phyloP scores from a whole-genome alignment of 2,329 filamentous ascomycete genomes.

The Colletotrichum lupini region DNA sequence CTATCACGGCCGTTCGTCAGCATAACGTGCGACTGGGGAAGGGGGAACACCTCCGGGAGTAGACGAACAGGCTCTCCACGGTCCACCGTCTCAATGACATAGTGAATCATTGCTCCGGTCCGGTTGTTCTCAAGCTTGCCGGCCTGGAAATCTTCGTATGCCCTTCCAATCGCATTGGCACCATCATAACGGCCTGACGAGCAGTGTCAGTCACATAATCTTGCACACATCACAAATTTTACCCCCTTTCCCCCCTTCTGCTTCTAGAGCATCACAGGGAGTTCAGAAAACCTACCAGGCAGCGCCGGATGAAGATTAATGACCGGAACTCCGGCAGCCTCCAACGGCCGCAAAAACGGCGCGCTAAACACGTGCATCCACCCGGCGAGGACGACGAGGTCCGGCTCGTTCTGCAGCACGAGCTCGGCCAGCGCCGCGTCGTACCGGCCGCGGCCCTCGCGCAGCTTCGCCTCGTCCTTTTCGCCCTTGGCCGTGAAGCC shows the following conservation, averaged over 20 bases:
- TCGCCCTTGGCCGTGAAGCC: constrained; percentile 71
- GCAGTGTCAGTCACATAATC: not conserved
- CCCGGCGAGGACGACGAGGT: constrained; percentile 83
- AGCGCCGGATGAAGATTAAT: constrained; percentile 88
- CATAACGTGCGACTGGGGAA: not conserved
- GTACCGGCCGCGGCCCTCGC: constrained; percentile 73
- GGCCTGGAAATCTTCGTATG: constrained; percentile 76
- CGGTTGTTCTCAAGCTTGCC: constrained; percentile 72
- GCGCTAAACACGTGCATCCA: constrained; percentile 87
- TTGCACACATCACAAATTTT: not conserved
- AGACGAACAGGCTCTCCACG: constrained; percentile 68
- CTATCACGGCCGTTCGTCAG: not conserved
- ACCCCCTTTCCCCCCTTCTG: not conserved
- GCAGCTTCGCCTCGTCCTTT: constrained; percentile 64
- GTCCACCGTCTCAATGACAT: constrained; percentile 85
- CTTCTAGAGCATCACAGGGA: no score
- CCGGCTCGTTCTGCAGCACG: constrained; percentile 73
- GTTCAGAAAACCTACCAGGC: constrained; percentile 56
- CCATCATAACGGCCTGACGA: constrained; percentile 78
- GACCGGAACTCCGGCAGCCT: constrained; percentile 70
- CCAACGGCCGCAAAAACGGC: constrained; percentile 76
- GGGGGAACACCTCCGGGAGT: constrained; percentile 54
- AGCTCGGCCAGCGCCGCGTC: constrained; percentile 79
- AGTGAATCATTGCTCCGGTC: constrained; percentile 91
- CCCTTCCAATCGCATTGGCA: constrained; percentile 79